Evolutionary conservation across 164 flowering plant species (phyloP).

Genomic region (Magnolia sinica): DNA sequence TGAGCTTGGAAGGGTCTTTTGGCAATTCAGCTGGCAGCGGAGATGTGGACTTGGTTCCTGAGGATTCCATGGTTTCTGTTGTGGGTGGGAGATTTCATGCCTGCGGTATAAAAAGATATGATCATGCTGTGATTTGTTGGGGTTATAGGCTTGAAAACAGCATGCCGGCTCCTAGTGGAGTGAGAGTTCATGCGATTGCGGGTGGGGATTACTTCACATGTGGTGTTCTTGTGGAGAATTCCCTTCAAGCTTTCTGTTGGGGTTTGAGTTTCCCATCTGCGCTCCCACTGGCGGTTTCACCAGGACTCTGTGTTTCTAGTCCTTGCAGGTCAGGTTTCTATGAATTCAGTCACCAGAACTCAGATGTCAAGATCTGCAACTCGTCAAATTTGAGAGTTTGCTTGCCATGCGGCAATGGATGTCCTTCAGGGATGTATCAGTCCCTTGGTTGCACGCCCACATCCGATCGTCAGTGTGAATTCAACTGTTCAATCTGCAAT

Average conservation of each 20-base stretch:
- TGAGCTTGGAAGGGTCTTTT: conserved; percentile 46
- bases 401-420: conserved; percentile 66
- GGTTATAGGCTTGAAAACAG: conserved; percentile 57
- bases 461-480: conserved; percentile 60
- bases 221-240: conserved; percentile 62
- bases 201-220: conserved; percentile 96
- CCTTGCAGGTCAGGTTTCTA: conserved; percentile 60
- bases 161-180: conserved; percentile 57
- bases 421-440: conserved; percentile 69
- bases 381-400: conserved; percentile 46
- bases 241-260: conserved; percentile 76
- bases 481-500: conserved; percentile 65
- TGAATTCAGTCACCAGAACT: conserved; percentile 37
- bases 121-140: conserved; percentile 77
- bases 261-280: conserved; percentile 70
- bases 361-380: conserved; percentile 38
- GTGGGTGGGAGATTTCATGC: conserved; percentile 93
- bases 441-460: conserved; percentile 35
- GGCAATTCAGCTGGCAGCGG: conserved; percentile 30
- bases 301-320: conserved; percentile 53
- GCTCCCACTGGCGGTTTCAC: conserved; percentile 76
- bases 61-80: conserved; percentile 52
- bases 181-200: conserved; percentile 59
- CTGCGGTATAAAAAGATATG: conserved; percentile 70
- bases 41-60: conserved; percentile 58